Percentiles rank a stretch among this genome's conserved stretches.
phyloP scores from a whole-genome alignment of 441 rosid genomes.

The Populus tomentosa region DNA sequence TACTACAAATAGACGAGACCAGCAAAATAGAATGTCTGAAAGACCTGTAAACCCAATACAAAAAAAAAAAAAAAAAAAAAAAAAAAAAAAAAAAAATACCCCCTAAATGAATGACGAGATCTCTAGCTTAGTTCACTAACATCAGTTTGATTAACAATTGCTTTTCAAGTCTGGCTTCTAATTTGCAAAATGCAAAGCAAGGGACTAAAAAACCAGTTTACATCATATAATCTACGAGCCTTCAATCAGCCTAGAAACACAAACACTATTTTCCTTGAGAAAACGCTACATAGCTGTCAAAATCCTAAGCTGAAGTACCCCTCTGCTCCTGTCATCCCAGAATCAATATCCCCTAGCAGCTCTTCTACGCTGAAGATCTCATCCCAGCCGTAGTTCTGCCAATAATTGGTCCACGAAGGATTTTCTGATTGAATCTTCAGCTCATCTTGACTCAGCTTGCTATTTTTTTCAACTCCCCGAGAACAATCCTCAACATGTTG shows the following conservation, averaged over 20 bases:
- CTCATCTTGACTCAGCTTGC: neutral
- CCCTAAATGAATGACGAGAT: neutral
- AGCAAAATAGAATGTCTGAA: too few relatives aligned
- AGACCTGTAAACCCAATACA: too few relatives aligned
- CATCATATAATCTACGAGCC: neutral
- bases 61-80: too few relatives aligned
- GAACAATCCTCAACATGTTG: neutral
- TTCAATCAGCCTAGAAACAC: neutral
- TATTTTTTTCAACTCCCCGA: neutral
- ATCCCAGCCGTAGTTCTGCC: conserved; percentile 24
- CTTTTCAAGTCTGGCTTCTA: neutral
- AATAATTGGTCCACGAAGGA: conserved; percentile 5
- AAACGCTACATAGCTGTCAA: neutral
- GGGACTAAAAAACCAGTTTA: neutral
- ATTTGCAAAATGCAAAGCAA: neutral
- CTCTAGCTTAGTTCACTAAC: neutral
- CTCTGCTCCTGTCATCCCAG: neutral
- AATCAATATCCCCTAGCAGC: conserved; percentile 31
- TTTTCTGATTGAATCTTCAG: neutral
- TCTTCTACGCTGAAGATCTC: conserved; percentile 66
- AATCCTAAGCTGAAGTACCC: neutral
- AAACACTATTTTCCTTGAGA: neutral
- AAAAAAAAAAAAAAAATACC: rapidly evolving
- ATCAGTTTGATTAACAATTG: neutral
- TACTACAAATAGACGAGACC: too few relatives aligned